Conservation (phyloP, 371 early-diverging fungal genomes). For the Mortierella sp. region DNA sequence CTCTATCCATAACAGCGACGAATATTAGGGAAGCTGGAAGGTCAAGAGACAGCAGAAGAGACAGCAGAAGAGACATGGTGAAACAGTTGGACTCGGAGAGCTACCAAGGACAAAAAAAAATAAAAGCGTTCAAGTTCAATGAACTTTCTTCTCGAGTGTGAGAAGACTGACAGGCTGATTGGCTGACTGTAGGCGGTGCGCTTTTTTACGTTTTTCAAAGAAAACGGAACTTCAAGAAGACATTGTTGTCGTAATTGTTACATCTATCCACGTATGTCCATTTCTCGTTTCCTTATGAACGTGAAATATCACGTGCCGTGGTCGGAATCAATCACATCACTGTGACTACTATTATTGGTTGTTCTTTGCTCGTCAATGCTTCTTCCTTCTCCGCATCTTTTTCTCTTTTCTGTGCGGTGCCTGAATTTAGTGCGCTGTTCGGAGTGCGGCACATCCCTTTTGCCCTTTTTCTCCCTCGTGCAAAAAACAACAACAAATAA, state of each 20-base stretch:
- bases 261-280: background rate
- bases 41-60: background rate
- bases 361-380: no score
- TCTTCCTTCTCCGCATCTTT: background rate
- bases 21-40: background rate
- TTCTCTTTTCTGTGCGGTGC: background rate
- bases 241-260: background rate
- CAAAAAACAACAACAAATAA: conserved; percentile 7
- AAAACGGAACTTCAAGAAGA: no score
- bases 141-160: no score
- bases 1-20: background rate
- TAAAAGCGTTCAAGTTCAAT: no score
- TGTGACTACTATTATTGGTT: no score
- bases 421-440: background rate
- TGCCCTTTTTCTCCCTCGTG: background rate
- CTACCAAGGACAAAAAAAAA: no score
- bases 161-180: background rate
- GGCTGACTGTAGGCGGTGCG: background rate
- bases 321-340: no score
- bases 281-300: background rate
- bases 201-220: no score
- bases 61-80: background rate
- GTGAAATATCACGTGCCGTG: background rate
- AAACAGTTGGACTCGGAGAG: background rate
- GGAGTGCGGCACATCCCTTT: conserved; percentile 1